These are phyloP conservation scores for Citrus trifoliata DNA, from an alignment of 345 rosid species.

Conservation along the genomic window DNA sequence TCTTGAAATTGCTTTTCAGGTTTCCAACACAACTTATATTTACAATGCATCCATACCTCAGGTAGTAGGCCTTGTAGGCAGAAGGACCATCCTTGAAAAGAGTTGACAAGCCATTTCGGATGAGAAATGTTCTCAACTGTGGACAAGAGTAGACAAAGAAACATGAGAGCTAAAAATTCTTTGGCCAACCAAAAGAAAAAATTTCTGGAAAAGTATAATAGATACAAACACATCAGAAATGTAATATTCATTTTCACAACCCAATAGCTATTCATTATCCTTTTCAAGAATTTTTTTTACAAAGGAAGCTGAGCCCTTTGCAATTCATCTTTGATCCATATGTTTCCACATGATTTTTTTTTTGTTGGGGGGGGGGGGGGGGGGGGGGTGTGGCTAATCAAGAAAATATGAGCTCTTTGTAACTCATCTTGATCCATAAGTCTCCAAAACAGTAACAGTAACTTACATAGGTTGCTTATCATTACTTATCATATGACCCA, in stretches of 20 bases:
- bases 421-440: not conserved
- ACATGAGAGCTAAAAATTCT: not conserved
- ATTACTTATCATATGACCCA: not conserved
- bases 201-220: not conserved
- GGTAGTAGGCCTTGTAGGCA: constrained; percentile 76
- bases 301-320: not conserved
- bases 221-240: not conserved
- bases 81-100: constrained; percentile 88
- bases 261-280: not conserved
- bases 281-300: not conserved
- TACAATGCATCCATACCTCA: constrained; percentile 40
- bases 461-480: not conserved
- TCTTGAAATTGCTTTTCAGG: not conserved
- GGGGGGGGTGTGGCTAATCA: no score
- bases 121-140: constrained; percentile 93
- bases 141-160: constrained; percentile 8
- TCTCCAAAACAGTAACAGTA: not conserved
- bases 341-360: not conserved
- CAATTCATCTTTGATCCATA: not conserved
- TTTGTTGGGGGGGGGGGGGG: no score
- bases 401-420: not conserved
- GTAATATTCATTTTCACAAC: not conserved
- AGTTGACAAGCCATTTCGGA: constrained; percentile 83
- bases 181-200: not conserved
- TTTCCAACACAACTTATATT: not conserved